These are phyloP conservation scores for Amanita thiersii DNA, from an alignment of 768 basidiomycete species.

Conservation along the genomic window DNA sequence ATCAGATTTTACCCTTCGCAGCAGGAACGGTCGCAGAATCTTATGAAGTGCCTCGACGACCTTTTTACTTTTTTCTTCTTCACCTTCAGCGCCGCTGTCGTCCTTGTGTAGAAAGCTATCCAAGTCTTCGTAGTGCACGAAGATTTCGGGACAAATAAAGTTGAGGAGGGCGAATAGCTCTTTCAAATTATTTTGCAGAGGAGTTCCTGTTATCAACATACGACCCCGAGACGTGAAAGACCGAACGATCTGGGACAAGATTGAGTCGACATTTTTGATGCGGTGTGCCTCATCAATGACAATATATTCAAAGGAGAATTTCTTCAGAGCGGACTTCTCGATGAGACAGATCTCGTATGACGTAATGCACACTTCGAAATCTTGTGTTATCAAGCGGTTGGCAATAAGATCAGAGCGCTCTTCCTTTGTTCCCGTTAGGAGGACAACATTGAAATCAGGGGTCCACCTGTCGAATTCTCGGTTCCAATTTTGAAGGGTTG, in stretches of 20 bases:
- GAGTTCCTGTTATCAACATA: conserved; percentile 93
- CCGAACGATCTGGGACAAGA: conserved; percentile 91
- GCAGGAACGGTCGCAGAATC: conserved; percentile 89
- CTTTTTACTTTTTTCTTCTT: conserved; percentile 83
- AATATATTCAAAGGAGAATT: conserved; percentile 96
- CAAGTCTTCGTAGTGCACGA: conserved; percentile 83
- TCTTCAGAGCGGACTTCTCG: conserved; percentile 87
- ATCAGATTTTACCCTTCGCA: conserved; percentile 91
- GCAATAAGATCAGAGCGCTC: conserved; percentile 81
- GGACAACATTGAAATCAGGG: conserved; percentile 73
- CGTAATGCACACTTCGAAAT: conserved; percentile 93
- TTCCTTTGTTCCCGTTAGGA: conserved; percentile 83
- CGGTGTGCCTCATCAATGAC: conserved; percentile 98
- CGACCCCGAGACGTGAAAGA: conserved; percentile 84
- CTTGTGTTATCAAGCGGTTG: conserved; percentile 69
- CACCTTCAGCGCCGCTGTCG: conserved; percentile 50
- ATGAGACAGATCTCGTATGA: conserved; percentile 97
- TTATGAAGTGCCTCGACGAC: conserved; percentile 97
- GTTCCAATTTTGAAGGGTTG: conserved; percentile 94
- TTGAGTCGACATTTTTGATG: conserved; percentile 98
- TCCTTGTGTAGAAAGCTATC: conserved; percentile 94
- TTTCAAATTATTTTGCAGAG: conserved; percentile 93
- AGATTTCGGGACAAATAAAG: conserved; percentile 96
- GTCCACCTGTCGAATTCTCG: conserved; percentile 92
- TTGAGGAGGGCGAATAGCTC: conserved; percentile 90